Percentiles rank a stretch among this genome's conserved stretches.
Conservation (phyloP, 164 flowering plant genomes). For the Berberis vulgaris region DNA sequence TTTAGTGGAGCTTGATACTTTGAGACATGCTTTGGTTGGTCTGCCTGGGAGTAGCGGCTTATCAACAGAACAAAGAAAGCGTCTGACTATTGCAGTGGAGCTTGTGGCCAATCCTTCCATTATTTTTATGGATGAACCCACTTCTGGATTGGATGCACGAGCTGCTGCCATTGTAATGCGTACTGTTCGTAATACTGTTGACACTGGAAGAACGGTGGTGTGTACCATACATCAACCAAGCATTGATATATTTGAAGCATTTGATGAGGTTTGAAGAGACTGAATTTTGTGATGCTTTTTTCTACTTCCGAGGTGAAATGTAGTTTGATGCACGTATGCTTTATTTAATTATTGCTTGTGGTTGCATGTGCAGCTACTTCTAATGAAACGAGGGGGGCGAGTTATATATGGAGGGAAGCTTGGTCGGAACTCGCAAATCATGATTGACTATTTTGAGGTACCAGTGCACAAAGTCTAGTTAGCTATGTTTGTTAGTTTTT, state of each 20-base stretch:
- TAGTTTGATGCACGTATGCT: neutral
- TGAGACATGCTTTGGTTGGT: slow-evolving; percentile 83
- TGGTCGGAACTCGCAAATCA: slow-evolving; percentile 52
- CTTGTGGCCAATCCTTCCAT: slow-evolving; percentile 97
- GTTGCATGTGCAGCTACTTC: slow-evolving; percentile 54
- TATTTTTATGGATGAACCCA: slow-evolving; percentile 97
- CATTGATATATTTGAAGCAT: slow-evolving; percentile 92
- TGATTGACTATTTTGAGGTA: slow-evolving; percentile 87
- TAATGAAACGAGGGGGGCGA: slow-evolving; percentile 88
- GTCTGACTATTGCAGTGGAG: slow-evolving; percentile 93
- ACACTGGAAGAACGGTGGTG: slow-evolving; percentile 92
- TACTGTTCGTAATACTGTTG: slow-evolving; percentile 90
- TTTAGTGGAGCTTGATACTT: slow-evolving; percentile 67
- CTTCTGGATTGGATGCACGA: slow-evolving; percentile 96
- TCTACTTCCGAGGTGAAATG: neutral
- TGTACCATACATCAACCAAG: slow-evolving; percentile 98
- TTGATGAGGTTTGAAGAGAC: slow-evolving; percentile 65
- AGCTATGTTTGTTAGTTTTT: no score
- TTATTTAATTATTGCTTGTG: neutral
- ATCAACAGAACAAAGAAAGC: slow-evolving; percentile 93
- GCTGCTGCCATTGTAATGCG: slow-evolving; percentile 99
- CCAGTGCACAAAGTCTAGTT: neutral
- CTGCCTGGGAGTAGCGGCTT: slow-evolving; percentile 75
- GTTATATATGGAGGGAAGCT: slow-evolving; percentile 90
- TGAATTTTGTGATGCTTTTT: neutral